Evolutionary conservation across 225 moss, liverwort and hornwort species (phyloP).

Genomic region (Takakia lepidozioides): DNA sequence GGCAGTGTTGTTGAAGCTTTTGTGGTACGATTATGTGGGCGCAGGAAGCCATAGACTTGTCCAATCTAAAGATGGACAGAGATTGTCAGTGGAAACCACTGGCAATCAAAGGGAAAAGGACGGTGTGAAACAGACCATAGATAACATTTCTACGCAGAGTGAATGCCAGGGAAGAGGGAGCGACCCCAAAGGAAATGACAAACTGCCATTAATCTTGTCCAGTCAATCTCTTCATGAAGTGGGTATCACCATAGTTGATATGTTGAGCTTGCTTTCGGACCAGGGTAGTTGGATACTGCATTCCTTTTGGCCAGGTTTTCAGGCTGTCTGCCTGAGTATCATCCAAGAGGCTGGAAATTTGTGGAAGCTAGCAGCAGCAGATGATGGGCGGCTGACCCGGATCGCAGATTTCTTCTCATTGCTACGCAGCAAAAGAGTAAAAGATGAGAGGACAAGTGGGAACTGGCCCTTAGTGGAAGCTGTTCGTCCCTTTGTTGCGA

Average conservation of each 20-base stretch:
- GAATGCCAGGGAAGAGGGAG: constrained; percentile 2
- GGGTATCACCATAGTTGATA: constrained; percentile 45
- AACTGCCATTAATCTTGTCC: constrained; percentile 18
- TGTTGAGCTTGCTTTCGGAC: constrained; percentile 37
- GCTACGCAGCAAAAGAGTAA: constrained; percentile 41
- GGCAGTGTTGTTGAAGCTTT: constrained; percentile 59
- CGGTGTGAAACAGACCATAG: background rate
- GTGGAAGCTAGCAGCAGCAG: constrained; percentile 24
- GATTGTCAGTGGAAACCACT: background rate
- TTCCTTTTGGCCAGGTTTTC: constrained; percentile 82
- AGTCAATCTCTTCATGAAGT: constrained; percentile 38
- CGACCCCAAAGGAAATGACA: background rate
- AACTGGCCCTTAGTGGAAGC: constrained; percentile 58
- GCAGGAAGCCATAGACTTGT: constrained; percentile 4
- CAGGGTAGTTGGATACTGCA: constrained; percentile 33
- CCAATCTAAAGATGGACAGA: background rate
- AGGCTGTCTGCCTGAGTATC: constrained; percentile 36
- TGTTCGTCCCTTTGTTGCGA: constrained; percentile 72
- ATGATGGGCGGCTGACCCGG: constrained; percentile 40
- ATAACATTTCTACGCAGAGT: background rate
- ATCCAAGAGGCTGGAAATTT: constrained; percentile 42
- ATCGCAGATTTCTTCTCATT: constrained; percentile 56
- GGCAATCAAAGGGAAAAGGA: background rate
- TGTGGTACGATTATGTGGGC: constrained; percentile 70
- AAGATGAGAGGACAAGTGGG: constrained; percentile 19